Evolutionary conservation across 495 filamentous ascomycete species (phyloP), one percentile per base, ranked within the genome.

Genomic region (Penicillium atrosanguineum): DNA sequence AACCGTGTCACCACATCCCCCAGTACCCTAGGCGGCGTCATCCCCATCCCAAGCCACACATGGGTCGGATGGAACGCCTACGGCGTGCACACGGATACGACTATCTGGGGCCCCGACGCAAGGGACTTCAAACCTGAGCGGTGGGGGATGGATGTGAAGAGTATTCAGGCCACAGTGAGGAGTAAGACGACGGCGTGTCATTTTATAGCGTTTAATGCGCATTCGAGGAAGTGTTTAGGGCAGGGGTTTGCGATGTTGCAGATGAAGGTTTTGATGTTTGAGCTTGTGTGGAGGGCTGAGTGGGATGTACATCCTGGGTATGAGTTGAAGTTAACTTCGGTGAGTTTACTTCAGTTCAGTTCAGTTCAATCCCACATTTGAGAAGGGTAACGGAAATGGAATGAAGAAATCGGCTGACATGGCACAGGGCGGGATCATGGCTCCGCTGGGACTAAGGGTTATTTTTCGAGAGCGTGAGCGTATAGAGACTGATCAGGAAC

Each of bases 31-130:
- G 71, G 70, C 6, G 60, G 60, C 0, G 43, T 61, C 7, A 48
- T 76, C 7, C 18, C 48, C 1, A 67, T 76, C 14, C 67, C 62
- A 0, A 54, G 55, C 25, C 67, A 61, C 16, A 69, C 69, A 1
- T 71, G 62, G 56, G 55, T 73, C 8, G 71, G 68, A 1, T 76
- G 68, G 64, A 73, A 71, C 45, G 65, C 66, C 0, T 70, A 63
- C 47, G 61, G 62, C 7, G 65, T 68, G 12, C 69, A 74, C 36
- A 64, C 62, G 8, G 63, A 70, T 44, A 44, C 51, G 2, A 34
- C 19, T 0, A 47, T 64, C 23, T 76, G 72, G 71, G 71, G 71
- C 0, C 6, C 28, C 0, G 55, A 61, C 34, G 67, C 69, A 4
- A 26, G 55, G 3, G 62, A 60, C 3, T 72, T 76, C 38, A 51